These are phyloP conservation scores for Trichophyton schoenleinii DNA, from an alignment of 2,329 filamentous ascomycete genomes.

Conservation along the genomic window DNA sequence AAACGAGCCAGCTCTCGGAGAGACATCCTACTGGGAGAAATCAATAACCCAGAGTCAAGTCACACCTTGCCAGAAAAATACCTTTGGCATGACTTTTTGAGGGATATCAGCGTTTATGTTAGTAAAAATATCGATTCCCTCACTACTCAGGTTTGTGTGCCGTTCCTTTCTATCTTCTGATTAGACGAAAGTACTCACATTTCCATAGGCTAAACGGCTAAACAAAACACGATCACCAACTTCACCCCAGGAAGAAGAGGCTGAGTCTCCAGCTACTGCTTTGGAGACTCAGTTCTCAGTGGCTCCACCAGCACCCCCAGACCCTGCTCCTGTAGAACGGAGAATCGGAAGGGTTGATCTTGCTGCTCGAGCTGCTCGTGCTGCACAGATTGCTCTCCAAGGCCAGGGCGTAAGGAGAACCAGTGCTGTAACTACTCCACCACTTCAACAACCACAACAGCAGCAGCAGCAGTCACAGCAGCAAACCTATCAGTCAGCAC, in stretches of 20 bases:
- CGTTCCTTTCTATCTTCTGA: not conserved
- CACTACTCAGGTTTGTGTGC: constrained; percentile 31
- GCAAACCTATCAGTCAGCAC: constrained; percentile 13
- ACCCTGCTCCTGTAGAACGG: constrained; percentile 26
- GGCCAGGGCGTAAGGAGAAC: constrained; percentile 26
- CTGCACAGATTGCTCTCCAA: constrained; percentile 37
- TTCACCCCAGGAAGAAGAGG: constrained; percentile 24
- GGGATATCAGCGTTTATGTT: constrained; percentile 46
- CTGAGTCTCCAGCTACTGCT: constrained; percentile 25
- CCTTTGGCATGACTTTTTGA: constrained; percentile 51
- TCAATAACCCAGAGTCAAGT: constrained; percentile 39
- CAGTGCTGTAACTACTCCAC: not conserved
- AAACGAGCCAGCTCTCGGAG: constrained; percentile 42
- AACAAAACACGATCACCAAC: constrained; percentile 27
- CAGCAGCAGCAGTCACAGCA: constrained; percentile 18
- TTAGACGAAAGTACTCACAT: not conserved
- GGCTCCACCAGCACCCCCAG: constrained; percentile 24
- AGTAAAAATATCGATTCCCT: constrained; percentile 45
- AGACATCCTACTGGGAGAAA: constrained; percentile 44
- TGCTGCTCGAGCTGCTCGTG: constrained; percentile 36
- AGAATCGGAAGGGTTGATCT: constrained; percentile 33
- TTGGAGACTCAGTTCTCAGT: constrained; percentile 33
- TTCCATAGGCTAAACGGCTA: constrained; percentile 26
- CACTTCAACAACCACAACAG: constrained; percentile 17
- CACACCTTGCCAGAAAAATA: constrained; percentile 46